Base-by-base conservation (phyloP, 768 basidiomycete species). In the Leccinum subtestaceum region DNA sequence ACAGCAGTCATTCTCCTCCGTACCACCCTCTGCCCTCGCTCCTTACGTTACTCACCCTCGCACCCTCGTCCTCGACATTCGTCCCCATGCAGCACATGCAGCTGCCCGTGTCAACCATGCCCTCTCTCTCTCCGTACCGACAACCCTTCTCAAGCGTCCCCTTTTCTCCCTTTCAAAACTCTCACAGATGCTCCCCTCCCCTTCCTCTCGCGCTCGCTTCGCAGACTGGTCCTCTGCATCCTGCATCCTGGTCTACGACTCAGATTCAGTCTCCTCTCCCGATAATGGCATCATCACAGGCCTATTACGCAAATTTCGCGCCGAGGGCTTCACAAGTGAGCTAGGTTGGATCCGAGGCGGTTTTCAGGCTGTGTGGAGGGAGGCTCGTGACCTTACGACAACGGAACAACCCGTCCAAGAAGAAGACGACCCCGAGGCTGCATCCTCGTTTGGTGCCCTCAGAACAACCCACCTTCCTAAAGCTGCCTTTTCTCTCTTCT, bases 81-180 rank as follows among this genome's bases (percentile, higher is more conserved):
- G 95, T 0, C 87, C 93, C 11, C 90, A 91, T 73, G 87, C 88
- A 17, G 84, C 88, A 7, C 88, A 84, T 71, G 74, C 84, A 6
- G 67, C 80, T 9, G 85, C 86, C 23, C 87, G 93, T 52, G 65
- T 97, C 31, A 81, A 81, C 43, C 66, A 74, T 51, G 87, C 94
- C 8, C 77, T 97, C 55, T 93, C 93, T 51, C 83, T 98, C 61
- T 91, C 91, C 50, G 91, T 97, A 5, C 95, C 96, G 1, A 94
- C 95, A 3, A 98, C 95, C 0, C 87, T 98, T 21, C 87, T 98
- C 70, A 94, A 93, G 62, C 87, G 95, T 0, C 94, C 94, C 1
- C 80, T 87, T 3, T 96, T 94, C 76, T 87, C 91, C 27, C 81
- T 96, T 9, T 78, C 84, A 45, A 86, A 86, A 45, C 81, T 98